Conservation (phyloP, 2,329 filamentous ascomycete species). For the Coccinonectria pachysandricola region DNA sequence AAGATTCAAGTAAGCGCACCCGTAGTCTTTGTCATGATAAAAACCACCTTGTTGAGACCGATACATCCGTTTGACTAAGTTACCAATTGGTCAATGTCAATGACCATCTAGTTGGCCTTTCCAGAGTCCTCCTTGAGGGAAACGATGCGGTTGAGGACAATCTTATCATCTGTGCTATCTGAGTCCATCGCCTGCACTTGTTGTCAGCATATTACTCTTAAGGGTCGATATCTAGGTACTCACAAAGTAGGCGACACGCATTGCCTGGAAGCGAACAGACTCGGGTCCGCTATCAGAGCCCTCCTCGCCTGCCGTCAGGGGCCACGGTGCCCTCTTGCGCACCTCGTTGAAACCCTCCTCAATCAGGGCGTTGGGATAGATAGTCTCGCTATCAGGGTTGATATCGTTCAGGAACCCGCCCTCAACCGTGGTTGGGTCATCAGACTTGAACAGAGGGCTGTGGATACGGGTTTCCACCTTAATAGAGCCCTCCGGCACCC, state of each 20-base stretch:
- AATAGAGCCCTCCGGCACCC: conserved; percentile 62
- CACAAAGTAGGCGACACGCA: conserved; percentile 78
- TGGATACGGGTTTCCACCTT: conserved; percentile 70
- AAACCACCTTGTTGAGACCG: too few species aligned
- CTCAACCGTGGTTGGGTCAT: conserved; percentile 66
- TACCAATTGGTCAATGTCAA: too few species aligned
- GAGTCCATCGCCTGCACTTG: conserved; percentile 54
- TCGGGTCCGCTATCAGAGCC: conserved; percentile 54
- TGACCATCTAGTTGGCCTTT: conserved; percentile 33
- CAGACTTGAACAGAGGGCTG: conserved; percentile 76
- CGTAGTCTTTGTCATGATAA: too few species aligned
- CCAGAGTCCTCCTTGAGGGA: conserved; percentile 80
- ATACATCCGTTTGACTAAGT: too few species aligned
- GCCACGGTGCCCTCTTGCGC: conserved; percentile 64
- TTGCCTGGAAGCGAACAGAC: conserved; percentile 80
- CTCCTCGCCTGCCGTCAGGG: conserved; percentile 63
- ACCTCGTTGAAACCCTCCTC: conserved; percentile 79
- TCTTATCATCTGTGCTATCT: conserved; percentile 67
- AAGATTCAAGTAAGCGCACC: too few species aligned
- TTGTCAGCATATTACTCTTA: conserved; percentile 13
- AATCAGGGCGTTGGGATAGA: conserved; percentile 69
- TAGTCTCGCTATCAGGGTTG: conserved; percentile 71
- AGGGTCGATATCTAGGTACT: too few species aligned
- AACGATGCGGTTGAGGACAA: conserved; percentile 86
- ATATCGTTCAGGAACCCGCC: conserved; percentile 78